Evolutionary conservation across 371 early-diverging fungal genomes (phyloP), one percentile per base, ranked within the genome.

Genomic region (Mortierella sp.): DNA sequence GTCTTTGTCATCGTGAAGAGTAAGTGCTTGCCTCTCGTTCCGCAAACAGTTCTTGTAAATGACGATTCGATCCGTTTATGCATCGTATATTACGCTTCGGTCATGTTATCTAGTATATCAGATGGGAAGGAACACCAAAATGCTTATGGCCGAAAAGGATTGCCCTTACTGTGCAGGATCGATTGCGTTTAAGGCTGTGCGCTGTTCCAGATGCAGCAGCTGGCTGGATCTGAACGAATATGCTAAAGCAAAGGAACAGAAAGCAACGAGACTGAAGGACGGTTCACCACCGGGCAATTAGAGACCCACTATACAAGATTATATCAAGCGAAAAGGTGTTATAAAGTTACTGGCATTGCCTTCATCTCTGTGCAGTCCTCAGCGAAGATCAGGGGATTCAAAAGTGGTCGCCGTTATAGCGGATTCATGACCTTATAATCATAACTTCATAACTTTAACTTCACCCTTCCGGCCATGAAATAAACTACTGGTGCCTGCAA

Each of bases 201-300:
- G 71, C 4, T 78, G 78, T 51, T 32, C 64, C 8, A 55, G 43
- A 21, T 78, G 78, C 49, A 72, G 72, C 11, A 61, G 62, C 23
- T 67, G 68, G 68, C 32, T 78, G 32, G 78, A 78, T 14, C 42
- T 79, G 66, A 56, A 75, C 24, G 61, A 37, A 30, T 75, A 68
- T 34, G 76, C 61, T 14, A 64, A 15, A 42, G n/a, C 44, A 5
- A 46, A 67, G 43, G 63, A 37, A 14, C 27, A 24, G 7, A 19
- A 49, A 31, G 56, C 61, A 21, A 49, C 34, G 28, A 34, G 42
- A 41, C n/a, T 55, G 27, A 46, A 39, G 12, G 32, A 50, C 1
- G 49, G 49, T n/a, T 21, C n/a, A n/a, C n/a, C n/a, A n/a, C n/a
- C n/a, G n/a, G n/a, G n/a, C n/a, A n/a, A n/a, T n/a, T n/a, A n/a